phyloP scores from a whole-genome alignment of 1,284 basidiomycete species.

The Xerocomus tenax region DNA sequence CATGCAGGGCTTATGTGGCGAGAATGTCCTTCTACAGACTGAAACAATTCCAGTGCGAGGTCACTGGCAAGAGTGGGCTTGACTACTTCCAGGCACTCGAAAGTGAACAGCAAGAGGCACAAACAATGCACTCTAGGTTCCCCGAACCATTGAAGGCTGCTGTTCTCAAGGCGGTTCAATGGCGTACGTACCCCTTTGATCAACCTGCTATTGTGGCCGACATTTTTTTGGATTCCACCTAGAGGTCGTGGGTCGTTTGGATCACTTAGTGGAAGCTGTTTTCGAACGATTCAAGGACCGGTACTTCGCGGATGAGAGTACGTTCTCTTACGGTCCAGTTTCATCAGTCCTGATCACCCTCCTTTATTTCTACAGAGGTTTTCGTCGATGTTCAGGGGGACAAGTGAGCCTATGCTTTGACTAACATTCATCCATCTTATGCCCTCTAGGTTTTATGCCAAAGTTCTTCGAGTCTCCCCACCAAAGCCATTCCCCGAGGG shows the following conservation, averaged over 20 bases:
- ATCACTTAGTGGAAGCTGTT: constrained; percentile 88
- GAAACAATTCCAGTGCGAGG: constrained; percentile 91
- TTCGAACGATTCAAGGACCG: constrained; percentile 93
- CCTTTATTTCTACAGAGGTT: constrained; percentile 47
- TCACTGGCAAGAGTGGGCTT: constrained; percentile 86
- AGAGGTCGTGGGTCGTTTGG: constrained; percentile 94
- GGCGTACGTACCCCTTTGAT: constrained; percentile 61
- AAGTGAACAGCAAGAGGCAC: constrained; percentile 83
- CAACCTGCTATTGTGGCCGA: constrained; percentile 14
- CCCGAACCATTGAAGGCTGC: constrained; percentile 87
- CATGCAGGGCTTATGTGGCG: constrained; percentile 72
- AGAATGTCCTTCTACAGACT: constrained; percentile 90
- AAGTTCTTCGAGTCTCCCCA: constrained; percentile 64
- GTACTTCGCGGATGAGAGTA: constrained; percentile 86
- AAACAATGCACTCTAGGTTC: constrained; percentile 82
- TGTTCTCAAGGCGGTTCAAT: constrained; percentile 87
- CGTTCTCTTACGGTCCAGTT: constrained; percentile 30
- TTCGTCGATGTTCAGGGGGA: constrained; percentile 76
- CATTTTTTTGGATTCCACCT: constrained; percentile 19
- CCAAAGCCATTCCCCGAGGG: constrained; percentile 48
- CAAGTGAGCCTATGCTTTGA: constrained; percentile 47
- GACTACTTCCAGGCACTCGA: constrained; percentile 91
- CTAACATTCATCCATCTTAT: constrained; percentile 21
- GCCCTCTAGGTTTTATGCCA: constrained; percentile 62
- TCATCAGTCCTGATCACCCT: constrained; percentile 20